phyloP scores from a whole-genome alignment of 2,329 filamentous ascomycete genomes.

The Calonectria crousiana region DNA sequence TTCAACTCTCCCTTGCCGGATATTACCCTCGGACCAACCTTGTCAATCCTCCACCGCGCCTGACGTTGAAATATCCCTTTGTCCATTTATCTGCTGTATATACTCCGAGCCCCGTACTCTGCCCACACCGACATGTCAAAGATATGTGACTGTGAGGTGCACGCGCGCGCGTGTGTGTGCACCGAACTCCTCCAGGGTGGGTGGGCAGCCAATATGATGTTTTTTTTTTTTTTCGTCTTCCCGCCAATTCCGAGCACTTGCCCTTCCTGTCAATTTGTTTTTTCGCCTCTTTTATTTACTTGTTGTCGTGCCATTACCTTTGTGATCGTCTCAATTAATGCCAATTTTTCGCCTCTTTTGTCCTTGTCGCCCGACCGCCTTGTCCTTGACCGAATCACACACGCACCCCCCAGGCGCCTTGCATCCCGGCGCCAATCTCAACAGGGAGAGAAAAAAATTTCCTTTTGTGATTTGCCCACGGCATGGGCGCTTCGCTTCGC shows the following conservation, averaged over 20 bases:
- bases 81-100: not conserved
- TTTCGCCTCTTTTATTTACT: not conserved
- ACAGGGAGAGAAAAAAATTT: not conserved
- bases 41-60: conserved; percentile 4
- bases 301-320: not conserved
- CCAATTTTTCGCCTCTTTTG: not conserved
- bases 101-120: not conserved
- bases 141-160: not conserved
- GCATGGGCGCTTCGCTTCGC: conserved; percentile 3
- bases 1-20: not conserved
- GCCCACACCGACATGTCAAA: not conserved
- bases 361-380: conserved; percentile 4
- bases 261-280: not conserved
- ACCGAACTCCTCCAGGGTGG: not conserved
- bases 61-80: not conserved
- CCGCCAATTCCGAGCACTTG: not conserved
- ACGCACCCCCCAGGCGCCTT: not conserved
- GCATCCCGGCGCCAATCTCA: conserved; percentile 1
- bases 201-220: not conserved
- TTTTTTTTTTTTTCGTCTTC: not conserved
- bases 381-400: not conserved
- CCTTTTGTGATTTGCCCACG: not conserved
- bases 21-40: not conserved
- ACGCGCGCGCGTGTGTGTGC: not conserved
- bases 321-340: not conserved